These are phyloP conservation scores for Nigrospora osmanthi DNA, from an alignment of 2,329 filamentous ascomycete species.

Conservation along the genomic window DNA sequence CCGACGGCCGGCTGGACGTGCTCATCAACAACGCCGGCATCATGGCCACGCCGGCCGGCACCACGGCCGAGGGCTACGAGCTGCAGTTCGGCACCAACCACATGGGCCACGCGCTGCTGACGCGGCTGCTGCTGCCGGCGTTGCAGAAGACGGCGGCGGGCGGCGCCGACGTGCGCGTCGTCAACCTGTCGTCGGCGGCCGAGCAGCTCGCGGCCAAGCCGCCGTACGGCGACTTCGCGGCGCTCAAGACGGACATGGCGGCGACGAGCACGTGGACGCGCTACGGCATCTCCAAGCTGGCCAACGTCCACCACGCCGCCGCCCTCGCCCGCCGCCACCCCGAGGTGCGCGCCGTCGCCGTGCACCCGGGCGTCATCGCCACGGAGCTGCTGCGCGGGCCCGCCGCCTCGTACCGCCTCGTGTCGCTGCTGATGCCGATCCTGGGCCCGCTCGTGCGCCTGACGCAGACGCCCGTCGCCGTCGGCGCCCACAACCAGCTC, in stretches of 20 bases:
- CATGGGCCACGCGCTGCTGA: conserved; percentile 2
- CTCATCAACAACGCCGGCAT: conserved; percentile 3
- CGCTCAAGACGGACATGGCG: conserved; percentile 13
- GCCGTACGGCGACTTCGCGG: conserved; percentile 5
- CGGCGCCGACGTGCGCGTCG: conserved; percentile 8
- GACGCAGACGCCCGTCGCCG: conserved; percentile 8
- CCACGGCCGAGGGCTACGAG: conserved; percentile 1
- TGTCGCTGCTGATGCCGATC: not conserved
- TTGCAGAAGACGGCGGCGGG: conserved; percentile 1
- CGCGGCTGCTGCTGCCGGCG: not conserved
- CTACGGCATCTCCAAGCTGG: conserved; percentile 35
- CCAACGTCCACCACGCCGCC: conserved; percentile 31
- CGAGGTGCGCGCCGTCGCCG: conserved; percentile 26
- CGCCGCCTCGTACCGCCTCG: not conserved
- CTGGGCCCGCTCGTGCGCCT: not conserved
- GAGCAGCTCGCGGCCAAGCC: conserved; percentile 1
- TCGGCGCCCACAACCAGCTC: conserved; percentile 29
- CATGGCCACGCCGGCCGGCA: not conserved
- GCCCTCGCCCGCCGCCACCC: conserved; percentile 31
- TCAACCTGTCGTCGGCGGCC: conserved; percentile 7
- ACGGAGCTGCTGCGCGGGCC: not conserved
- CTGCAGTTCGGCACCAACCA: conserved; percentile 4
- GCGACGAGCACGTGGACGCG: conserved; percentile 24
- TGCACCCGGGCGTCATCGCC: conserved; percentile 29
- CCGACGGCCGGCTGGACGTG: not conserved